Evolutionary conservation across 345 rosid species (phyloP), one percentile per base, ranked within the genome.

Genomic region (Lumnitzera racemosa): DNA sequence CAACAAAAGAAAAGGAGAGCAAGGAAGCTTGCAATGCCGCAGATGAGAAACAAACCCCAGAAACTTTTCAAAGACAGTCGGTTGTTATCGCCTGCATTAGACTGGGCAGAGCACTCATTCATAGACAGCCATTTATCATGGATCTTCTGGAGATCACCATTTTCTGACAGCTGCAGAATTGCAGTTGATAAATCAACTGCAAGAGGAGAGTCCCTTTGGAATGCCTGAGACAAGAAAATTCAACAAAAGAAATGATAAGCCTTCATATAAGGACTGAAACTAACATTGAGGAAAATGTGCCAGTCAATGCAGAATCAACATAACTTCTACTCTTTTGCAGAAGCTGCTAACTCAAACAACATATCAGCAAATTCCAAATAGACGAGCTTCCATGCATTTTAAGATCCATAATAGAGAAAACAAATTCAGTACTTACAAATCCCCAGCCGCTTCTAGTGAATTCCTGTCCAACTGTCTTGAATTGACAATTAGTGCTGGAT

Each of bases 381-480:
- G 5, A 5, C 11, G 43, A 36, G 4, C 7, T 36, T 7, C 6
- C 7, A 36, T 36, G 43, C 43, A 36, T 9, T 36, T 36, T 36
- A 5, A 36, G 43, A 36, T 36, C 11, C 43, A 36, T 36, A 36
- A 36, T 9, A 27, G 31, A 27, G 31, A 36, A 36, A 9, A 36
- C 10, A 36, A 9, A 36, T 36, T 23, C 23, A 47, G 62, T 67
- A 85, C 98, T 81, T 81, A 92, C 96, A 64, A 92, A 89, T 78
- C 98, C 96, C 96, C 96, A 89, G 59, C 98, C 96, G 47, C 88
- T 82, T 61, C 82, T 81, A 13, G 98, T 89, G 74, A 92, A 92
- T 51, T 89, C 96, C 74, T 83, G 88, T 16, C 98, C 98, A 13
- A 92, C 94, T 4, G 81, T 89, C 59, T 81, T 79, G 77, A 72